Conservation (phyloP, 1,284 basidiomycete species). For the Ustilago sp. region DNA sequence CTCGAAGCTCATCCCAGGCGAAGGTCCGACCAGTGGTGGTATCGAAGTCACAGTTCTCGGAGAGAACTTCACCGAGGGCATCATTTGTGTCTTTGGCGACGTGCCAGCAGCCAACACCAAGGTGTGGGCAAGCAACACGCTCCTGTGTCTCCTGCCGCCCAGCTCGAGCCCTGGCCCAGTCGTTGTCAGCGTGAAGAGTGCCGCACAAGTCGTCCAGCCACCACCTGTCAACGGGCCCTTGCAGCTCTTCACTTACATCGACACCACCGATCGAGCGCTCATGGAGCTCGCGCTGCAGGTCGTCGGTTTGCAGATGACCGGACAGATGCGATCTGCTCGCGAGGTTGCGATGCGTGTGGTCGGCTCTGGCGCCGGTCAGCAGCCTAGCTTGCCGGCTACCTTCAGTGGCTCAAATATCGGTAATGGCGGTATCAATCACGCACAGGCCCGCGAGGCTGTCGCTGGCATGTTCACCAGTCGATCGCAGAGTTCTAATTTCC, state of each 20-base stretch:
- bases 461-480: slow-evolving; percentile 52
- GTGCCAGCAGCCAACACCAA: slow-evolving; percentile 84
- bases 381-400: slow-evolving; percentile 31
- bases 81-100: slow-evolving; percentile 87
- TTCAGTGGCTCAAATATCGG: slow-evolving; percentile 17
- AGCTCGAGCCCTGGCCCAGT: slow-evolving; percentile 85
- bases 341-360: slow-evolving; percentile 78
- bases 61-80: slow-evolving; percentile 74
- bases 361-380: slow-evolving; percentile 56
- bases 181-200: slow-evolving; percentile 79
- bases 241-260: slow-evolving; percentile 81
- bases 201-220: slow-evolving; percentile 34
- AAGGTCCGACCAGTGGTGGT: slow-evolving; percentile 84
- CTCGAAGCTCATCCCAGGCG: slow-evolving; percentile 77
- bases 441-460: slow-evolving; percentile 42
- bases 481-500: slow-evolving; percentile 74
- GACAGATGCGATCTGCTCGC: slow-evolving; percentile 89
- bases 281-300: slow-evolving; percentile 96
- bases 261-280: slow-evolving; percentile 87
- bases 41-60: slow-evolving; percentile 95
- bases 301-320: slow-evolving; percentile 95
- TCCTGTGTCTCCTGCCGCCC: slow-evolving; percentile 92
- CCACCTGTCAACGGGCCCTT: slow-evolving; percentile 71
- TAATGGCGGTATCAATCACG: slow-evolving; percentile 23
- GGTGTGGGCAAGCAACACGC: slow-evolving; percentile 91